Base-by-base conservation (phyloP, 2,329 filamentous ascomycete genomes). In the Colletotrichum melonis region DNA sequence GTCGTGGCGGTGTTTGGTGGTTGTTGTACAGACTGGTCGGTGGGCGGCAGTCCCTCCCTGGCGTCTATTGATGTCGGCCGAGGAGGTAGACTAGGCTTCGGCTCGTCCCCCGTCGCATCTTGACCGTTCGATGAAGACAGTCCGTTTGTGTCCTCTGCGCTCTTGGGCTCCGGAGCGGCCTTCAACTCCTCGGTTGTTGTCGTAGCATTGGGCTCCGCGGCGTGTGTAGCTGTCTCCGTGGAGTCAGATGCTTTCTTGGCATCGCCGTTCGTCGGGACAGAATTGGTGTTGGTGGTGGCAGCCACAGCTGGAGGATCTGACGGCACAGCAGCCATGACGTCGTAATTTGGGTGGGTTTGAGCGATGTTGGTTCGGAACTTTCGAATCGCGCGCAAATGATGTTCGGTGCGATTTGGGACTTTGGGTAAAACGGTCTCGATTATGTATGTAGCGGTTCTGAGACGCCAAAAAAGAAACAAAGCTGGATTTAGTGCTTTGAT, bases 301-400 rank as follows among this genome's bases (percentile, higher is more conserved):
- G 46, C 54, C 58, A 30, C 68, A 12, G 71, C 49, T 24, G 68
- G 68, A 38, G 57, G 63, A 67, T 71, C 68, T 74, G 63, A 54
- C 42, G 62, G 68, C 54, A 70, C 55, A 52, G 72, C 28, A 72
- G 72, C 63, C 72, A 74, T 74, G 57, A 67, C 58, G 72, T 67
- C 62, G 72, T 57, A 63, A 62, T 67, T 62, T 24, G 68, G 38
- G 57, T 67, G 72, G 67, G 30, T 49, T 63, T 58, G 14, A 32
- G 58, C 49, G 56, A 63, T 57, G 30, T n/a, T 57, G 38, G 63
- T 28, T 46, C 19, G 32, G 54, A 3, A 26, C 42, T 30, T 24
- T 38, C 42, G 54, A 26, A 16, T 32, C 28, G 71, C 60, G 49
- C n/a, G 28, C 38, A 24, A 56, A 32, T 38, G 26, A 30, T 11